phyloP scores from a whole-genome alignment of 805 yeast species.

The Tetrapisispora fleetii region DNA sequence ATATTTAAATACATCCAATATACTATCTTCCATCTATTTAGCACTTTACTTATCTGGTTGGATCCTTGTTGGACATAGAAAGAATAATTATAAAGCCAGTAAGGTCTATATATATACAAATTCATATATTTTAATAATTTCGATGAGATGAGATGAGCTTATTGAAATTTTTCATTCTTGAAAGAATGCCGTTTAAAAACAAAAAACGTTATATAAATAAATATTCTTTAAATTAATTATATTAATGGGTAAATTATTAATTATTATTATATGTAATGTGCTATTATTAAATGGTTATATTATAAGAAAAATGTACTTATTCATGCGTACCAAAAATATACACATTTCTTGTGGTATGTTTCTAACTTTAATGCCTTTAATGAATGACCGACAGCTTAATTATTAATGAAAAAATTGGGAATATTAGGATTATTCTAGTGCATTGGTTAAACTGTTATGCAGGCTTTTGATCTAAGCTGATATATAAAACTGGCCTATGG shows the following conservation, averaged over 20 bases:
- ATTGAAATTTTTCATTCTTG: neutral
- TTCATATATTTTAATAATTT: neutral
- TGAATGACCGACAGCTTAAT: neutral
- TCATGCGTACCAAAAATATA: too few species aligned
- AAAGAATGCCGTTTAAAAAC: neutral
- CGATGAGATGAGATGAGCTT: constrained; percentile 1
- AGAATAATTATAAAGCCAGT: neutral
- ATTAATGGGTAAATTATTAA: too few species aligned
- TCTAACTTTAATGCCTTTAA: too few species aligned
- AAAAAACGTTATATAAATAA: neutral
- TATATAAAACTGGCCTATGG: neutral
- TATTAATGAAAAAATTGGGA: neutral
- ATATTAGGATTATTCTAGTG: neutral
- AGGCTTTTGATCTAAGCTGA: too few species aligned
- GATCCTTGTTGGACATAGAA: too few species aligned
- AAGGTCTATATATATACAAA: neutral
- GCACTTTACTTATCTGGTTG: neutral
- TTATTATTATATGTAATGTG: too few species aligned
- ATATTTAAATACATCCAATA: neutral
- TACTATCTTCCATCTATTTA: neutral
- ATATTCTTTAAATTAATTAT: too few species aligned
- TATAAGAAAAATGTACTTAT: too few species aligned
- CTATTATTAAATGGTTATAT: too few species aligned
- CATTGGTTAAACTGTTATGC: neutral
- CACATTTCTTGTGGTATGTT: too few species aligned